phyloP scores from a whole-genome alignment of 2,329 filamentous ascomycete genomes.

The Periconia sp. region DNA sequence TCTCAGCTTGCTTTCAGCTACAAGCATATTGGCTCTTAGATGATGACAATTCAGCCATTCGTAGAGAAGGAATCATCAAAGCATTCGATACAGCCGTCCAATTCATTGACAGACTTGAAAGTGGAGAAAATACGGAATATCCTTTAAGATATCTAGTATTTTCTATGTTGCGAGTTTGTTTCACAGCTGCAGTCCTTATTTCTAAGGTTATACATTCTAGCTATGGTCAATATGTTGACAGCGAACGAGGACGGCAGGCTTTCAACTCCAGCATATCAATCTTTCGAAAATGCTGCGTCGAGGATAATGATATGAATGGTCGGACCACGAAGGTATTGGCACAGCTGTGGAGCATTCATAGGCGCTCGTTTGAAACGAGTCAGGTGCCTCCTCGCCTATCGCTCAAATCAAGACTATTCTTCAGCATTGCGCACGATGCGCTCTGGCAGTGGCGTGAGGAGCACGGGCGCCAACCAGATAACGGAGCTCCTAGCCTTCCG shows the following conservation, averaged over 20 bases:
- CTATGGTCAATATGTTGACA: background rate
- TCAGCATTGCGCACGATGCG: background rate
- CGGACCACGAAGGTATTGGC: background rate
- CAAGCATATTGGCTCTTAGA: background rate
- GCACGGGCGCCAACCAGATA: too few species aligned
- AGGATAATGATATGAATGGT: background rate
- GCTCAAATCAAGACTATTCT: background rate
- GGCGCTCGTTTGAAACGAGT: too few species aligned
- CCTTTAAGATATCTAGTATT: background rate
- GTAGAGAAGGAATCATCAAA: conserved; percentile 1
- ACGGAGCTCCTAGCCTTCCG: too few species aligned
- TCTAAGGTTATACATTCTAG: background rate
- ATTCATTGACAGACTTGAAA: background rate
- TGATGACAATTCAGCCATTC: background rate
- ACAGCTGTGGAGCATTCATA: background rate
- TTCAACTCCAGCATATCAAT: background rate
- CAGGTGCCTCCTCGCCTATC: background rate
- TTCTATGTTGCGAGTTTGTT: background rate
- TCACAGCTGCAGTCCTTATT: background rate
- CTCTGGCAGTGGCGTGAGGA: background rate
- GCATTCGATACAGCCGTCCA: background rate
- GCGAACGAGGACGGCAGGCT: background rate
- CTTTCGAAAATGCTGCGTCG: background rate
- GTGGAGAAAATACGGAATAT: background rate
- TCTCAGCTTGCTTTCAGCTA: background rate